Evolutionary conservation across 805 yeast genomes (phyloP).

Genomic region (Candida glaebosa): DNA sequence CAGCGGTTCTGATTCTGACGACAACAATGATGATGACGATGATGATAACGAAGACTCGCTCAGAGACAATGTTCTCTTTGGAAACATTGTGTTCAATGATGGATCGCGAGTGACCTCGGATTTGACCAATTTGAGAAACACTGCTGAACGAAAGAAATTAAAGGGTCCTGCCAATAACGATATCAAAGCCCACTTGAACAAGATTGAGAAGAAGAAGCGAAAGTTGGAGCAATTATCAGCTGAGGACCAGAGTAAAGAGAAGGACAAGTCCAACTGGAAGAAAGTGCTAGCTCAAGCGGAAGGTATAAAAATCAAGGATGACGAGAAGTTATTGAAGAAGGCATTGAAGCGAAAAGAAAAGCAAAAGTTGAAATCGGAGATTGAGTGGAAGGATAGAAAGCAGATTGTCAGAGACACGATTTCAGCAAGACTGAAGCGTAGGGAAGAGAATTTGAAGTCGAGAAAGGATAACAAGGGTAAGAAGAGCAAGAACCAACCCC

Average conservation of each 20-base stretch:
- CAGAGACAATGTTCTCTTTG: constrained; percentile 57
- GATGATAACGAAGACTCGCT: constrained; percentile 30
- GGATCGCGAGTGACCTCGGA: constrained; percentile 80
- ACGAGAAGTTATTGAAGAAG: constrained; percentile 81
- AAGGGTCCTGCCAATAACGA: constrained; percentile 89
- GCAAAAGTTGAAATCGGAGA: constrained; percentile 78
- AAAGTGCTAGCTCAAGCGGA: constrained; percentile 81
- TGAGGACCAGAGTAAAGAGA: constrained; percentile 56
- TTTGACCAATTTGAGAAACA: constrained; percentile 48
- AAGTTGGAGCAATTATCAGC: constrained; percentile 56
- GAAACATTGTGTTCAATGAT: constrained; percentile 77
- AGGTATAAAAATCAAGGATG: constrained; percentile 85
- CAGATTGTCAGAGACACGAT: constrained; percentile 73
- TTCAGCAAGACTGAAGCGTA: constrained; percentile 73
- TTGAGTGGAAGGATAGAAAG: constrained; percentile 90
- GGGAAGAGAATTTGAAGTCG: constrained; percentile 86
- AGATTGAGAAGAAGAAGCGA: constrained; percentile 69
- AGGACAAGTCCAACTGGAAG: constrained; percentile 82
- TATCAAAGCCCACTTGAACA: constrained; percentile 73
- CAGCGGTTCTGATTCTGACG: constrained; percentile 28
- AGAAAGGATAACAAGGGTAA: constrained; percentile 84
- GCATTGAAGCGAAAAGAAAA: constrained; percentile 82
- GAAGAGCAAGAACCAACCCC: constrained; percentile 69
- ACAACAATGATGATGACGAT: constrained; percentile 25
- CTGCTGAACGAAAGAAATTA: constrained; percentile 48